These are phyloP conservation scores for Pyrus bretschneideri DNA, from an alignment of 306 rosid species.

Conservation along the genomic window DNA sequence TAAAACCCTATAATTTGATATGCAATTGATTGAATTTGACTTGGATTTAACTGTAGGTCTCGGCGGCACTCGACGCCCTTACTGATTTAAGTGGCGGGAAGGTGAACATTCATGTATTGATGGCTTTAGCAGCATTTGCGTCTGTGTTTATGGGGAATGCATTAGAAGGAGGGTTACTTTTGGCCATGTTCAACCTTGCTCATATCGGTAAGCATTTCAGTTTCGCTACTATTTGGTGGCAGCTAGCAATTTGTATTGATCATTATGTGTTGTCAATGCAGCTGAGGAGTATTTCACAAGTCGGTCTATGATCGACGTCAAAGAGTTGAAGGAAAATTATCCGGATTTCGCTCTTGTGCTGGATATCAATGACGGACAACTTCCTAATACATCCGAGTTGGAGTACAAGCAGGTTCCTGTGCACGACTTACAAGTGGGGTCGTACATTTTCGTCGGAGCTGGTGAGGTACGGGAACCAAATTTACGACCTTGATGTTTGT, in stretches of 20 bases:
- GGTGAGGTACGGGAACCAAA: conserved; percentile 64
- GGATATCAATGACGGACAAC: conserved; percentile 54
- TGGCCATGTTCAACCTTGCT: conserved; percentile 93
- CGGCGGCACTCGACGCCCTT: conserved; percentile 89
- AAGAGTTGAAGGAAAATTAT: conserved; percentile 82
- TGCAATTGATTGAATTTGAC: conserved; percentile 2
- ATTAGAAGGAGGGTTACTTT: conserved; percentile 93
- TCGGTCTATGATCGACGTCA: conserved; percentile 86
- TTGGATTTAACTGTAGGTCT: conserved; percentile 38
- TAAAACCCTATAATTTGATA: neutral
- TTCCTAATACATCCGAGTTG: conserved; percentile 79
- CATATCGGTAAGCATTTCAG: conserved; percentile 65
- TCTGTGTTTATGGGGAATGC: conserved; percentile 86
- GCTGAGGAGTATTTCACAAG: conserved; percentile 95
- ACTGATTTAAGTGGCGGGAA: conserved; percentile 75
- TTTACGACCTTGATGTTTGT: conserved; percentile 1
- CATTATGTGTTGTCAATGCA: conserved; percentile 36
- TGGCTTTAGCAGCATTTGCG: conserved; percentile 98
- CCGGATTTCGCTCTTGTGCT: conserved; percentile 93
- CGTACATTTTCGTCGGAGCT: conserved; percentile 80
- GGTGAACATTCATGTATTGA: conserved; percentile 86
- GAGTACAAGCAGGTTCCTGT: conserved; percentile 84
- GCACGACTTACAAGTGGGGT: conserved; percentile 67
- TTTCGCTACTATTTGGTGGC: neutral
- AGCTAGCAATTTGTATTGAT: conserved; percentile 3